These are phyloP conservation scores for Lichtheimia corymbifera DNA, from an alignment of 371 early-diverging fungal species.

Conservation along the genomic window DNA sequence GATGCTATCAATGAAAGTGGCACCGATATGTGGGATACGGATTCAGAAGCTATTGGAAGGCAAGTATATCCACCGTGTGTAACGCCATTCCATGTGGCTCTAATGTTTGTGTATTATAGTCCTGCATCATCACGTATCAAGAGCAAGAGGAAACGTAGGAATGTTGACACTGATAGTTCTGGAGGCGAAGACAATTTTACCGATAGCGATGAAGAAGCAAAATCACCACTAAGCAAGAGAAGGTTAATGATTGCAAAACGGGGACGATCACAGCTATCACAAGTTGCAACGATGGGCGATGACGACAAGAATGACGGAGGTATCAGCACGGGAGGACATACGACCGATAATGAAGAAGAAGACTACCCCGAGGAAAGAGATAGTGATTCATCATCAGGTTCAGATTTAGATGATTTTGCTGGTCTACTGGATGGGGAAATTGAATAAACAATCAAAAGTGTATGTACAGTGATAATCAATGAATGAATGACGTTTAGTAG, in stretches of 20 bases:
- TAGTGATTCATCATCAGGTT: not conserved
- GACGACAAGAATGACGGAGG: constrained; percentile 9
- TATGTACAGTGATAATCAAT: not conserved
- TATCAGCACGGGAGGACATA: not conserved
- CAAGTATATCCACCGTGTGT: constrained; percentile 11
- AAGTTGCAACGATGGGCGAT: constrained; percentile 22
- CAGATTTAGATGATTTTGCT: constrained; percentile 36
- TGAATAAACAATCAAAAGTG: constrained; percentile 14
- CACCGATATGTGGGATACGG: constrained; percentile 51
- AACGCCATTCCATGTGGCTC: not conserved
- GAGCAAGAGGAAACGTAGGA: constrained; percentile 25
- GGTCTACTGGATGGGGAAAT: constrained; percentile 38
- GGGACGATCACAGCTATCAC: constrained; percentile 35
- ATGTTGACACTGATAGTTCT: constrained; percentile 14
- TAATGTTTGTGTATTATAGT: constrained; percentile 11
- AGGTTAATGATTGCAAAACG: constrained; percentile 17
- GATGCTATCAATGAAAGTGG: constrained; percentile 61
- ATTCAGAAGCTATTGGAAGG: constrained; percentile 36
- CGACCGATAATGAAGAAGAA: constrained; percentile 1
- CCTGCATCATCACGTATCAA: constrained; percentile 17
- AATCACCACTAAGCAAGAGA: constrained; percentile 20
- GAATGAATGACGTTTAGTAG: too few relatives aligned
- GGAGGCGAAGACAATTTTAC: constrained; percentile 24
- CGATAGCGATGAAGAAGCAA: constrained; percentile 24
- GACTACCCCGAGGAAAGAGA: constrained; percentile 24